Evolutionary conservation across 768 basidiomycete species (phyloP), one percentile per base, ranked within the genome.

Genomic region (Mycena kentingensis): DNA sequence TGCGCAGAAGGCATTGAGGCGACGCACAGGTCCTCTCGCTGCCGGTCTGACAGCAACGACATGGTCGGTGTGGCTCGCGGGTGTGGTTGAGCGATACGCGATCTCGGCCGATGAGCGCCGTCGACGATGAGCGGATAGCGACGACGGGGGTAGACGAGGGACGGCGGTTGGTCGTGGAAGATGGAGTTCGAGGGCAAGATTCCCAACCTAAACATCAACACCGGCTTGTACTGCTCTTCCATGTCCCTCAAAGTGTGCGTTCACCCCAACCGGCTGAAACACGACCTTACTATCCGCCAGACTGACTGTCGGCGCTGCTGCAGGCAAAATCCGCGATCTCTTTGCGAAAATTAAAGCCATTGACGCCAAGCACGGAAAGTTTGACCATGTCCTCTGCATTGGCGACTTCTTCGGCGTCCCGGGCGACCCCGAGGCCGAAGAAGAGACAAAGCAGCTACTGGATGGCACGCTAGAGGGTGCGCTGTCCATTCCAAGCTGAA

Each of bases 311-410:
- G 94, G 94, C 15, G 84, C 93, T 45, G 84, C 89, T 5, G 72
- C 76, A 28, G 93, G 93, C 24, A 80, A 82, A 1, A 83, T 97
- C 63, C 70, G 76, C 27, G 79, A 83, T 16, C 76, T 95, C 25
- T 87, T 92, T 63, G 67, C 80, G 51, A 97, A 93, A 75, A 80
- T 98, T 62, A 85, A 82, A 54, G 72, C 82, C 25, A 91, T 97
- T 60, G 85, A 98, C 72, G 77, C 83, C 47, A 97, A 96, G 72
- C 90, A 97, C 69, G 94, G 94, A 55, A 90, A 90, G 66, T 98
- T 98, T 65, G 89, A 93, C 64, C 78, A 91, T 49, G 80, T 86
- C 6, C 77, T 94, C 46, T 91, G 89, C 60, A 73, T 77, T 7
- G 92, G 92, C n/a, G 88, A 93, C 69, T n/a, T n/a, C n/a, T n/a